phyloP scores from a whole-genome alignment of 805 yeast genomes.

The Hanseniaspora jakobsenii region DNA sequence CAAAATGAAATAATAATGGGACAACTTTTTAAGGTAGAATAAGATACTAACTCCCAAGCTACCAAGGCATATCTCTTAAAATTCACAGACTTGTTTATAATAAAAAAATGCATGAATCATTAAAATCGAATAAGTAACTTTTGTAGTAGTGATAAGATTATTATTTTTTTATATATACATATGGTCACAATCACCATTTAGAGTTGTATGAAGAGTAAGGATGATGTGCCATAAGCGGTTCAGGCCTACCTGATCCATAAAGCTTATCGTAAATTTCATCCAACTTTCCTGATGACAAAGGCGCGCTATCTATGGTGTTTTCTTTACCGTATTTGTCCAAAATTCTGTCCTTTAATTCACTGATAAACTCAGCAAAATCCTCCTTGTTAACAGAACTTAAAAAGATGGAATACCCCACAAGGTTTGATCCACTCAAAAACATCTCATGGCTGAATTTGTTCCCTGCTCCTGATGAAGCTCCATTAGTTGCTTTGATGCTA shows the following conservation, averaged over 20 bases:
- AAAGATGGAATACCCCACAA: constrained; percentile 10
- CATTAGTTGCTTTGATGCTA: not conserved
- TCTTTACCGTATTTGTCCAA: constrained; percentile 6
- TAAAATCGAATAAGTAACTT: no score
- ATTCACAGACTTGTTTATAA: no score
- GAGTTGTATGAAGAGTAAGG: constrained; percentile 1
- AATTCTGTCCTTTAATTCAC: not conserved
- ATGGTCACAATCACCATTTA: constrained; percentile 5
- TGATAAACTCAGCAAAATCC: constrained; percentile 5
- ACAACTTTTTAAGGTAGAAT: no score
- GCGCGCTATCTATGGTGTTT: not conserved
- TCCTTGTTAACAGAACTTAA: constrained; percentile 3
- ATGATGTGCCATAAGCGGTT: constrained; percentile 7
- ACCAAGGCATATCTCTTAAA: no score
- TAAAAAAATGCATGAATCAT: no score
- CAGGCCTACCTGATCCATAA: constrained; percentile 6
- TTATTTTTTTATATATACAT: not conserved
- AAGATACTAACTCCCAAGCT: no score
- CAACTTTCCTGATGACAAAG: not conserved
- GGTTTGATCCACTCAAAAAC: constrained; percentile 13
- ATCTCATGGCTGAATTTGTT: constrained; percentile 14
- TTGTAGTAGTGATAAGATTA: no score
- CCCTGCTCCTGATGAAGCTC: not conserved
- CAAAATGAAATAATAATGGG: no score
- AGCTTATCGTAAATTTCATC: constrained; percentile 1